These are phyloP conservation scores for Fusarium poae DNA, from an alignment of 2,329 filamentous ascomycete genomes.

Conservation along the genomic window DNA sequence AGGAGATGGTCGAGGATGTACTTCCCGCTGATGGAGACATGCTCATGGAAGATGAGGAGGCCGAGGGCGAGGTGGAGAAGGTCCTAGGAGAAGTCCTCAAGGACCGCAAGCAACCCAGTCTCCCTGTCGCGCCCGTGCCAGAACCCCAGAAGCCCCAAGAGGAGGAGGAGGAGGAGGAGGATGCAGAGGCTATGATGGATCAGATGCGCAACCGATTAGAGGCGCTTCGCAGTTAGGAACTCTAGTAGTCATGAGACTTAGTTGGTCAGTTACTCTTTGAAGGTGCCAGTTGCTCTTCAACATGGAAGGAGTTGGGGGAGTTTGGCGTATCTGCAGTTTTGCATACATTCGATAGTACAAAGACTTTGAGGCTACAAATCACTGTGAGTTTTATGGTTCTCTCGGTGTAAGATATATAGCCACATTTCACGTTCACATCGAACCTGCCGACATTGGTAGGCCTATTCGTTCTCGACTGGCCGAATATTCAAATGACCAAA, in stretches of 20 bases:
- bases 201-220: slow-evolving; percentile 94
- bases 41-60: slow-evolving; percentile 82
- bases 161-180: slow-evolving; percentile 75
- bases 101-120: slow-evolving; percentile 75
- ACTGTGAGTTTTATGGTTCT: background rate
- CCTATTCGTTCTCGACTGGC: background rate
- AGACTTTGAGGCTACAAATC: slow-evolving; percentile 5
- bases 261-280: slow-evolving; percentile 9
- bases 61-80: slow-evolving; percentile 87
- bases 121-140: slow-evolving; percentile 68
- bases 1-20: slow-evolving; percentile 94
- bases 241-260: background rate
- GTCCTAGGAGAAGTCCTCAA: slow-evolving; percentile 91
- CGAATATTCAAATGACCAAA: background rate
- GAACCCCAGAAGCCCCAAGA: slow-evolving; percentile 66
- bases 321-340: slow-evolving; percentile 42
- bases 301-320: slow-evolving; percentile 40
- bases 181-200: slow-evolving; percentile 89
- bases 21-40: slow-evolving; percentile 80
- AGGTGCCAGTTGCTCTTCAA: slow-evolving; percentile 29
- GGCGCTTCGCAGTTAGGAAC: slow-evolving; percentile 81
- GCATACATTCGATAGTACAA: slow-evolving; percentile 33
- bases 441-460: background rate
- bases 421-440: background rate
- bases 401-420: slow-evolving; percentile 4